Evolutionary conservation across 2,329 filamentous ascomycete species (phyloP).

Genomic region (Orbilia blumenaviensis): DNA sequence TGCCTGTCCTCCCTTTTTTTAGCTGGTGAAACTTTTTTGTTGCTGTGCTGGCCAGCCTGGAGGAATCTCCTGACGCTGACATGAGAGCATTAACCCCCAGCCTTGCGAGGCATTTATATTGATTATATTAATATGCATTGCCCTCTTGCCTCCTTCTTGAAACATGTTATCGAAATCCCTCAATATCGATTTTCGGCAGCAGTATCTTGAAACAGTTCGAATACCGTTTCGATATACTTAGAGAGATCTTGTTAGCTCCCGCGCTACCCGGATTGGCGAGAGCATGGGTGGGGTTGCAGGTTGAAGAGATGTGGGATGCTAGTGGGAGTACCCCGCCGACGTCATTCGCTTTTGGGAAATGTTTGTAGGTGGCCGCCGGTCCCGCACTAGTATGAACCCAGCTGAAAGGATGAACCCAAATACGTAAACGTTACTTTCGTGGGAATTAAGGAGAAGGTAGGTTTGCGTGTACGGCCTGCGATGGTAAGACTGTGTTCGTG

Average conservation of each 20-base stretch:
- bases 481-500: conserved; percentile 1
- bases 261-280: background rate
- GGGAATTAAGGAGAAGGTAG: background rate
- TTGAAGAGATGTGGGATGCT: conserved; percentile 24
- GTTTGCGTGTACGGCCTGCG: conserved; percentile 19
- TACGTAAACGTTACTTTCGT: conserved; percentile 34
- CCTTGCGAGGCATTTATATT: conserved; percentile 17
- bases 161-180: conserved; percentile 5
- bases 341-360: conserved; percentile 33
- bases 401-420: conserved; percentile 18
- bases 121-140: conserved; percentile 8
- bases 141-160: conserved; percentile 16
- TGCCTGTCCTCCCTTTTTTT: background rate
- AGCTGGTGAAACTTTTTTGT: background rate
- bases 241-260: background rate
- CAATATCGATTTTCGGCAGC: background rate
- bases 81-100: background rate
- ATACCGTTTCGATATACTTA: background rate
- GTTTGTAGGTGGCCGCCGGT: conserved; percentile 12
- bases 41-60: background rate
- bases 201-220: conserved; percentile 10
- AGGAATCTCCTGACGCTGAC: background rate
- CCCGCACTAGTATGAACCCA: conserved; percentile 10
- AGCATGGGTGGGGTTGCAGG: conserved; percentile 18
- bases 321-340: conserved; percentile 36